Evolutionary conservation across 768 basidiomycete species (phyloP), one percentile per base, ranked within the genome.

Genomic region (Galerina marginata): DNA sequence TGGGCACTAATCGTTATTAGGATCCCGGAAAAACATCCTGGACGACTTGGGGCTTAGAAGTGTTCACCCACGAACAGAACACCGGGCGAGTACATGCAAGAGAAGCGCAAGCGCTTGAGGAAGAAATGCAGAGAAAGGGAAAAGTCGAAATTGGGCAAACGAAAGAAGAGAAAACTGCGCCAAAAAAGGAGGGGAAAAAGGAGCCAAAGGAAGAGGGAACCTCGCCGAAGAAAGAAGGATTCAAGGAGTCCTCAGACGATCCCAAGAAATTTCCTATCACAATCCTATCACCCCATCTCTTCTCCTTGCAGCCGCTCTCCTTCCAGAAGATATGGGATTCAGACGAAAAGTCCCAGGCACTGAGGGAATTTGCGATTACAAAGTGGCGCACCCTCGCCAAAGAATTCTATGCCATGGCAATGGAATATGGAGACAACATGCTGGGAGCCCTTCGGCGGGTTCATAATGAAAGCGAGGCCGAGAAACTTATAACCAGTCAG

Each of bases 271-370:
- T 33, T 33, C 51, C 51, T 10, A 12, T 40, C 37, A 10, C 42
- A 23, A 52, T 52, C 20, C 36, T 52, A n/a, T 54, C 14, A 11
- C 53, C 53, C 9, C 53, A 43, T 14, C 39, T 54, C 9, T 54
- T 43, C 26, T 25, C 40, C 3, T 43, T 54, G n/a, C 26, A 40
- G 9, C 53, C 53, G 14, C 33, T n/a, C 15, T 40, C 15, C 11
- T 44, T 44, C 23, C 53, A 54, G 14, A 54, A n/a, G n/a, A 44
- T 54, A 3, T 54, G 53, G 53, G 36, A 20, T 15, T 23, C 39
- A 15, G 40, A 33, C 9, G 53, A 39, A 15, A 43, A 43, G 1
- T 44, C 42, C 15, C n/a, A 20, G 16, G 39, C 40, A 23, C 12
- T 53, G 37, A 53, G 29, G 12, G 23, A 53, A 25, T 54, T 26